These are phyloP conservation scores for Citropsis articulata DNA, from an alignment of 345 rosid genomes.

Conservation along the genomic window DNA sequence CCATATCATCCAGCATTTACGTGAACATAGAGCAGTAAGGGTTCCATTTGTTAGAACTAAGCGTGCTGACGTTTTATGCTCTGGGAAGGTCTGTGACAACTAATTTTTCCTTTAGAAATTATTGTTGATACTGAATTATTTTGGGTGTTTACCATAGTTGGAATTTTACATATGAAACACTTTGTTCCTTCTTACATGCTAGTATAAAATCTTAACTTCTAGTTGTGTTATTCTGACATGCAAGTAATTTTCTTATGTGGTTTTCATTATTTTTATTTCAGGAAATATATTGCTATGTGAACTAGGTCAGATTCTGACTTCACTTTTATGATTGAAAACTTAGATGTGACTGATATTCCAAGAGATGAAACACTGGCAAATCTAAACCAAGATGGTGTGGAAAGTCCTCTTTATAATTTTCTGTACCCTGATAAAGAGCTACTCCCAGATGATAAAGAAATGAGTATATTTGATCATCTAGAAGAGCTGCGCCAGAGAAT, in stretches of 20 bases:
- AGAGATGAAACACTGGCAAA: slow-evolving; percentile 28
- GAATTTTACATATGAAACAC: not conserved
- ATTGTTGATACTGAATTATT: not conserved
- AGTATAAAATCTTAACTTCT: not conserved
- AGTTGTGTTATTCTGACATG: not conserved
- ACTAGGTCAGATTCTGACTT: slow-evolving; percentile 3
- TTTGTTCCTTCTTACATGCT: not conserved
- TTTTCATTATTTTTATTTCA: not conserved
- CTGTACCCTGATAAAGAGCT: slow-evolving; percentile 87
- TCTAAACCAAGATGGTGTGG: slow-evolving; percentile 37
- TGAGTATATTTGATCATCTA: slow-evolving; percentile 94
- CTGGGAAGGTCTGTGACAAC: not conserved
- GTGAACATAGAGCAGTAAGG: not conserved
- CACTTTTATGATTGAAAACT: slow-evolving; percentile 14
- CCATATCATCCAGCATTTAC: not conserved
- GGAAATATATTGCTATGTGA: not conserved
- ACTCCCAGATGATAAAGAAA: slow-evolving; percentile 94
- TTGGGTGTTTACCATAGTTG: not conserved
- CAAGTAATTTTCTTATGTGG: not conserved
- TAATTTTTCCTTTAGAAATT: not conserved
- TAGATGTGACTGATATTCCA: slow-evolving; percentile 37
- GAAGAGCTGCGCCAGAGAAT: slow-evolving; percentile 91
- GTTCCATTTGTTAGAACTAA: not conserved
- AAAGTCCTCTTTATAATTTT: slow-evolving; percentile 59
- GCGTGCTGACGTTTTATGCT: not conserved